Conservation (phyloP, 1,139 yeast genomes). For the Suhomyces bribrorum region DNA sequence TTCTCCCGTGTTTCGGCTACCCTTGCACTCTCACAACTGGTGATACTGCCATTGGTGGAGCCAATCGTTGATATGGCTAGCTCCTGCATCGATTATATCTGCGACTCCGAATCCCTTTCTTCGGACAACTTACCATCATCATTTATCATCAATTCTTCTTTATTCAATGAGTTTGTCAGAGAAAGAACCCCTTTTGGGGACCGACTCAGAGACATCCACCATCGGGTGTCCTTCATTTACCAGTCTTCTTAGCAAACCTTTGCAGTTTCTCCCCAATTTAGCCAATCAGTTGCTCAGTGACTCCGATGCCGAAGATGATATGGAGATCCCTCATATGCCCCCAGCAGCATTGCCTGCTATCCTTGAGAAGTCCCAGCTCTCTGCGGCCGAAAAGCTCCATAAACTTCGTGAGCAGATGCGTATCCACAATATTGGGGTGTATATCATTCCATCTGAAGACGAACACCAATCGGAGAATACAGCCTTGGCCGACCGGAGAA, state of each 20-base stretch:
- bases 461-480: slow-evolving; percentile 61
- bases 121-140: neutral
- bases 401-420: slow-evolving; percentile 44
- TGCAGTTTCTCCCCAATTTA: slow-evolving; percentile 28
- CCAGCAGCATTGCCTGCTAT: slow-evolving; percentile 8
- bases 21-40: too few species aligned
- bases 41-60: neutral
- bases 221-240: slow-evolving; percentile 25
- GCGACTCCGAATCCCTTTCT: neutral
- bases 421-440: slow-evolving; percentile 45
- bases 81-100: neutral
- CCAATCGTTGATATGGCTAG: neutral
- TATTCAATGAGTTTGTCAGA: slow-evolving; percentile 17
- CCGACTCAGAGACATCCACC: slow-evolving; percentile 22
- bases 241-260: slow-evolving; percentile 24
- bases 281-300: slow-evolving; percentile 12
- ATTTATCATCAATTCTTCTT: neutral
- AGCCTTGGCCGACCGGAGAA: slow-evolving; percentile 50
- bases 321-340: slow-evolving; percentile 32
- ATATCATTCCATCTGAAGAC: slow-evolving; percentile 60
- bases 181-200: slow-evolving; percentile 27
- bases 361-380: slow-evolving; percentile 16
- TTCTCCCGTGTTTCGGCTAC: too few species aligned
- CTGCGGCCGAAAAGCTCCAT: slow-evolving; percentile 27
- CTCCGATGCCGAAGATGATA: slow-evolving; percentile 22